These are phyloP conservation scores for Kuraishia piskuri DNA, from an alignment of 805 yeast species.

Conservation along the genomic window DNA sequence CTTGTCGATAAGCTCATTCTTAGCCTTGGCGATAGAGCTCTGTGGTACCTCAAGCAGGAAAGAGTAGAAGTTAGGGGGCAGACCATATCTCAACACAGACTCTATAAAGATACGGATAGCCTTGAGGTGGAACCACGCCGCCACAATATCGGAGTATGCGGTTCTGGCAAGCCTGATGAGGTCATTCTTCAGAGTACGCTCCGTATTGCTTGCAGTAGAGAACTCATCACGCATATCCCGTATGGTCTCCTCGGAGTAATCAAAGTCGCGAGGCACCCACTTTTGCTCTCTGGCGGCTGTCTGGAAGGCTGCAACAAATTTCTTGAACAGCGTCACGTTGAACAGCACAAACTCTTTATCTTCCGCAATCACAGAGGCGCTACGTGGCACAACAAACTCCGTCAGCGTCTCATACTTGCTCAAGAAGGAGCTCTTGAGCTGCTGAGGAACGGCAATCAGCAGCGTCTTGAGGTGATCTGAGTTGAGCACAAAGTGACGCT, in stretches of 20 bases:
- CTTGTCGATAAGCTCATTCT: slow-evolving; percentile 58
- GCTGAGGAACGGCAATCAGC: slow-evolving; percentile 82
- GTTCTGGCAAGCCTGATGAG: slow-evolving; percentile 75
- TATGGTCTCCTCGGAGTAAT: slow-evolving; percentile 70
- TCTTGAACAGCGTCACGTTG: slow-evolving; percentile 79
- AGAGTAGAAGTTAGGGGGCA: slow-evolving; percentile 82
- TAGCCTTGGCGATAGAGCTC: slow-evolving; percentile 44
- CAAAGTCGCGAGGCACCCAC: slow-evolving; percentile 90
- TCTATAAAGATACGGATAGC: slow-evolving; percentile 85
- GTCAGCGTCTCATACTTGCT: slow-evolving; percentile 67
- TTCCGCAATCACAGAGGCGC: slow-evolving; percentile 58
- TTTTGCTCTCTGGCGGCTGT: slow-evolving; percentile 72
- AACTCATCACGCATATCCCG: slow-evolving; percentile 72
- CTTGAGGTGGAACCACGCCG: slow-evolving; percentile 87
- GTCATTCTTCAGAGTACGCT: slow-evolving; percentile 66
- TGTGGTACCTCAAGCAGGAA: slow-evolving; percentile 37
- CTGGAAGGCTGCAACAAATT: slow-evolving; percentile 61
- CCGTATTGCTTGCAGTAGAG: slow-evolving; percentile 64
- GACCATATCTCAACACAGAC: slow-evolving; percentile 88
- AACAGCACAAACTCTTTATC: slow-evolving; percentile 73
- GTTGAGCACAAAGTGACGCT: slow-evolving; percentile 73
- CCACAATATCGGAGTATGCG: slow-evolving; percentile 80
- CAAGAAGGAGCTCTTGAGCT: slow-evolving; percentile 50
- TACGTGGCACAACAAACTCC: slow-evolving; percentile 85
- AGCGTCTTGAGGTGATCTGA: slow-evolving; percentile 83